Percentiles rank a stretch among this genome's conserved stretches.
phyloP scores from a whole-genome alignment of 1,284 basidiomycete genomes.

The Moesziomyces antarcticus region DNA sequence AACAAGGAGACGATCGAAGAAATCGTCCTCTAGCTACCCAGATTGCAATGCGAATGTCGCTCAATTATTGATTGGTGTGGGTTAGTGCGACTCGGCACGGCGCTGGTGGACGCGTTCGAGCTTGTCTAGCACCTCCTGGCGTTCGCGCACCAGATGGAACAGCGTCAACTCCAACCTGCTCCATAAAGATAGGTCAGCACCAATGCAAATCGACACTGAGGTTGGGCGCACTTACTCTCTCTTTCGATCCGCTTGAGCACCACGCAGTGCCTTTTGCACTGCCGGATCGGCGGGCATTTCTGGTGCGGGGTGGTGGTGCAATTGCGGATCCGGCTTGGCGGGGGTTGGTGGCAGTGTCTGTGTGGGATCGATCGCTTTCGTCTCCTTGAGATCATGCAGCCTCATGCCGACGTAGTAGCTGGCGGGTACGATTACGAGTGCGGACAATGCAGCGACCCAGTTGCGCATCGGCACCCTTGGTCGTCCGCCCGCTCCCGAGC shows the following conservation, averaged over 20 bases:
- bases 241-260: constrained; percentile 11
- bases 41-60: not conserved
- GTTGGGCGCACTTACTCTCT: constrained; percentile 4
- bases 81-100: constrained; percentile 1
- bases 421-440: constrained; percentile 34
- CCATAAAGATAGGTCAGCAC: not conserved
- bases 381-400: constrained; percentile 30
- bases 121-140: constrained; percentile 47
- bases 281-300: constrained; percentile 3
- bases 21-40: constrained; percentile 50
- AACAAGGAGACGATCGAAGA: constrained; percentile 75
- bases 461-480: constrained; percentile 22
- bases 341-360: constrained; percentile 15
- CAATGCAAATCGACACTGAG: too few relatives aligned
- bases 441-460: constrained; percentile 46
- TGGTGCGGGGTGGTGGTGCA: constrained; percentile 12
- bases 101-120: constrained; percentile 38
- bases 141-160: constrained; percentile 47
- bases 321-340: not conserved
- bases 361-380: constrained; percentile 11
- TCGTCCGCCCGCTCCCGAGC: not conserved
- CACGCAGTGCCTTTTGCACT: constrained; percentile 1
- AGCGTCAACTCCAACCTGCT: constrained; percentile 25
- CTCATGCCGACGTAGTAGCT: constrained; percentile 41
- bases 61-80: not conserved